Conservation (phyloP, 2,329 filamentous ascomycete species). For the Neopestalotiopsis clavispora region DNA sequence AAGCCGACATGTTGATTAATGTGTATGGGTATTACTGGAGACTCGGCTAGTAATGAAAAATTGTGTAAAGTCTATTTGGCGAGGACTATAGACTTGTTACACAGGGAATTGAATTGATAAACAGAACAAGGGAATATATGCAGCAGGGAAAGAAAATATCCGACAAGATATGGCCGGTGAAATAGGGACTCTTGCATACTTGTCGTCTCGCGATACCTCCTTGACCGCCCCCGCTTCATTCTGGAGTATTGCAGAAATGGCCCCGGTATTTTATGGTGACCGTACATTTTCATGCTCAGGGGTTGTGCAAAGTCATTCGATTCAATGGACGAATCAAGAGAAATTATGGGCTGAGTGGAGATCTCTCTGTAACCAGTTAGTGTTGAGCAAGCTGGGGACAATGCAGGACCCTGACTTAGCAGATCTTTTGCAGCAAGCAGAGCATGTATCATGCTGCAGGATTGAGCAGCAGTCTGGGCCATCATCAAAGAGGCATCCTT, state of each 20-base stretch:
- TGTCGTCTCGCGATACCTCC: background rate
- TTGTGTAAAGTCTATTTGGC: background rate
- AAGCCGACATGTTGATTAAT: constrained; percentile 5
- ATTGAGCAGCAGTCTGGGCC: too few relatives aligned
- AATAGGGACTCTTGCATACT: background rate
- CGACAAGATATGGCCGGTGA: background rate
- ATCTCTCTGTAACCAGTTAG: background rate
- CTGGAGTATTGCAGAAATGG: background rate
- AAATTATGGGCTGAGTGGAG: background rate
- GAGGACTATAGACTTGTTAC: background rate
- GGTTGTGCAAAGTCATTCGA: background rate
- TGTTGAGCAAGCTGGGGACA: too few relatives aligned
- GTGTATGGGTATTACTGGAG: background rate
- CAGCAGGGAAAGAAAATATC: background rate
- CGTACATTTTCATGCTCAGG: background rate
- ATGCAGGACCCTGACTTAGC: too few relatives aligned
- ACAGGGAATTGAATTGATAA: background rate
- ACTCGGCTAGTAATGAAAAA: background rate
- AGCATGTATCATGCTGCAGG: too few relatives aligned
- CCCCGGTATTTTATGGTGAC: background rate
- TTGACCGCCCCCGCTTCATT: background rate
- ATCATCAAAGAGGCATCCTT: too few relatives aligned
- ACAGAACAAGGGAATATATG: background rate
- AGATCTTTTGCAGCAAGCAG: too few relatives aligned
- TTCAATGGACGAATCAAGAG: background rate